Conservation (phyloP, 2,329 filamentous ascomycete genomes). For the Hyphodiscus sp. region DNA sequence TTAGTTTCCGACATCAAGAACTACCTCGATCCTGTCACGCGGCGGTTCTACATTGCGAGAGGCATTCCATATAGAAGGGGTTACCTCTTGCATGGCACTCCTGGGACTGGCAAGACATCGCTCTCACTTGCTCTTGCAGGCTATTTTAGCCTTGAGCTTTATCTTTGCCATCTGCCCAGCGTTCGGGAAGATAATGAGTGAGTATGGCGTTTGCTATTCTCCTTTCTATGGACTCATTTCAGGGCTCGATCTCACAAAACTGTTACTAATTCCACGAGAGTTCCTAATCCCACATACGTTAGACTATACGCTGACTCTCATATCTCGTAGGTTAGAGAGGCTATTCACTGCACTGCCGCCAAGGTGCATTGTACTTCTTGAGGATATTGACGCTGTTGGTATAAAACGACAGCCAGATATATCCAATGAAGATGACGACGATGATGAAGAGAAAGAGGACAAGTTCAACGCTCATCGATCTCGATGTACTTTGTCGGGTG, state of each 20-base stretch:
- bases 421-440: constrained; percentile 8
- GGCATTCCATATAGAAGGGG: constrained; percentile 71
- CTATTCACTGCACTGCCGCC: constrained; percentile 43
- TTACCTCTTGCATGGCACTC: constrained; percentile 69
- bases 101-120: constrained; percentile 76
- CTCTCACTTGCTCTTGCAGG: constrained; percentile 91
- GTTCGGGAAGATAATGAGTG: too few species aligned
- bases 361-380: constrained; percentile 46
- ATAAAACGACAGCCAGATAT: constrained; percentile 42
- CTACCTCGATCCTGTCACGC: constrained; percentile 47
- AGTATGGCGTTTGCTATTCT: too few species aligned
- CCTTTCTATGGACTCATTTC: too few species aligned
- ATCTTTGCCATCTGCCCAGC: constrained; percentile 50
- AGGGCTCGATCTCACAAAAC: too few species aligned
- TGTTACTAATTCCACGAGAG: too few species aligned
- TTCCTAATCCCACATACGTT: too few species aligned
- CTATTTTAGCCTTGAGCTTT: constrained; percentile 43
- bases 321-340: constrained; percentile 29
- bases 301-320: background rate
- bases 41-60: constrained; percentile 78
- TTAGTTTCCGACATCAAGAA: constrained; percentile 42
- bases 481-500: constrained; percentile 70
- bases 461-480: constrained; percentile 43
- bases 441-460: constrained; percentile 25
- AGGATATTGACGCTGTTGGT: constrained; percentile 45